Percentiles rank a stretch among this genome's conserved stretches.
Evolutionary conservation across 495 filamentous ascomycete species (phyloP).

Genomic region (Venustampulla echinocandica): DNA sequence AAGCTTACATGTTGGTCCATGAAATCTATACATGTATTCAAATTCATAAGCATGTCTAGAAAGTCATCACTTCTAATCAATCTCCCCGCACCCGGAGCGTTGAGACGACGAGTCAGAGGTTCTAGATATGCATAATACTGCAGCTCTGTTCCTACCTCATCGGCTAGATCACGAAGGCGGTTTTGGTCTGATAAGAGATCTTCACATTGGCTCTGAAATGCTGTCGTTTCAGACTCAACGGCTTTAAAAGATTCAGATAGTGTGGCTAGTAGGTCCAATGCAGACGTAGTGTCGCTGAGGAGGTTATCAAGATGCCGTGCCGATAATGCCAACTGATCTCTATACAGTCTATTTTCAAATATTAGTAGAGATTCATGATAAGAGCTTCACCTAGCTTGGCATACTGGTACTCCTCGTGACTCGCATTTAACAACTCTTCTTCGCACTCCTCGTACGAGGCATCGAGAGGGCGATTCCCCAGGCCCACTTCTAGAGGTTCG

Average conservation of each 20-base stretch:
- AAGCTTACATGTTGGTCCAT: constrained; percentile 70
- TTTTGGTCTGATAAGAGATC: constrained; percentile 71
- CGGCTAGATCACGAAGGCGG: constrained; percentile 63
- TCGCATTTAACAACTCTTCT: constrained; percentile 62
- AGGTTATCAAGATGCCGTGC: constrained; percentile 74
- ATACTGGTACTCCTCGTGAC: constrained; percentile 80
- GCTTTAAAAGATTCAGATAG: constrained; percentile 75
- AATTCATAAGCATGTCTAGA: constrained; percentile 70
- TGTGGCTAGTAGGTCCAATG: constrained; percentile 62
- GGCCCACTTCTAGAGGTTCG: not conserved
- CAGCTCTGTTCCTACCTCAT: constrained; percentile 74
- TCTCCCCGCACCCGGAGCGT: constrained; percentile 81
- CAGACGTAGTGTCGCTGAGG: constrained; percentile 61
- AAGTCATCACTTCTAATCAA: constrained; percentile 75
- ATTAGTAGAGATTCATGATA: constrained; percentile 7
- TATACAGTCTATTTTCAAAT: constrained; percentile 47
- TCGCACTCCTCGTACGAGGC: constrained; percentile 48
- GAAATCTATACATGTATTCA: constrained; percentile 84
- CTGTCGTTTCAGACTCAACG: constrained; percentile 82
- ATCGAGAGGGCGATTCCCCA: not conserved
- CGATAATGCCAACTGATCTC: constrained; percentile 69
- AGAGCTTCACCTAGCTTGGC: constrained; percentile 11
- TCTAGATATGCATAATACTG: constrained; percentile 90
- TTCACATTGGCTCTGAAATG: constrained; percentile 86
- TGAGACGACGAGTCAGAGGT: constrained; percentile 77